Base-by-base conservation (phyloP, 805 yeast genomes). In the Saccharomycopsis selenospora region DNA sequence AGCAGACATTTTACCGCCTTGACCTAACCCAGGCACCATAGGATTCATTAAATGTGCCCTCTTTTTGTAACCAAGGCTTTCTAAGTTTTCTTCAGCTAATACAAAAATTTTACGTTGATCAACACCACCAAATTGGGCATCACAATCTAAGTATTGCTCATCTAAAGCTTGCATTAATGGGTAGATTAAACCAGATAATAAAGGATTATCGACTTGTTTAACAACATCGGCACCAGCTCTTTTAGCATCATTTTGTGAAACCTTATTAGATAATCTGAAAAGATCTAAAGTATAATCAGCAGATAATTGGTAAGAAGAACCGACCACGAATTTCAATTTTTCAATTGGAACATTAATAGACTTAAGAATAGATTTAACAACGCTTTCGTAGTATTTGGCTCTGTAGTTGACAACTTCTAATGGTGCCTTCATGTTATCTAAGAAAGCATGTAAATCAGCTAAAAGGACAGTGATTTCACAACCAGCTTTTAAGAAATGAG, bases 171-270 rank as follows among this genome's bases (percentile, higher is more conserved):
- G 99, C 99, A 93, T 93, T 63, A 95, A 77, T 48, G 99, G 99
- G 68, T 93, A 93, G 58, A 93, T 88, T 65, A 93, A 77, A 6
- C 99, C 99, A 36, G 91, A 80, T 51, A 93, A 76, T 57, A 89
- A 76, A 36, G 99, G 99, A 67, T 90, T 90, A 30, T 87, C 80
- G 42, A 90, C 97, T 71, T 93, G 99, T 65, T 93, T 93, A 54
- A 93, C 99, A 48, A 93, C 99, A 67, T 93, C 99, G 8, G 99
- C 98, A 65, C 99, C 99, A 1, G 99, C 99, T 66, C 99, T 81
- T 71, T 87, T 87, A 52, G 98, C 96, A 64, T 90, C 98, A 64
- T 91, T 90, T 69, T 87, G 96, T 22, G 95, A 81, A 25, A 88
- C 96, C 42, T 71, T 65, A 65, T 91, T 93, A 42, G 95, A 76